Percentiles rank a stretch among this genome's conserved stretches.
Conservation (phyloP, 2,329 filamentous ascomycete species). For the Nemania diffusa region DNA sequence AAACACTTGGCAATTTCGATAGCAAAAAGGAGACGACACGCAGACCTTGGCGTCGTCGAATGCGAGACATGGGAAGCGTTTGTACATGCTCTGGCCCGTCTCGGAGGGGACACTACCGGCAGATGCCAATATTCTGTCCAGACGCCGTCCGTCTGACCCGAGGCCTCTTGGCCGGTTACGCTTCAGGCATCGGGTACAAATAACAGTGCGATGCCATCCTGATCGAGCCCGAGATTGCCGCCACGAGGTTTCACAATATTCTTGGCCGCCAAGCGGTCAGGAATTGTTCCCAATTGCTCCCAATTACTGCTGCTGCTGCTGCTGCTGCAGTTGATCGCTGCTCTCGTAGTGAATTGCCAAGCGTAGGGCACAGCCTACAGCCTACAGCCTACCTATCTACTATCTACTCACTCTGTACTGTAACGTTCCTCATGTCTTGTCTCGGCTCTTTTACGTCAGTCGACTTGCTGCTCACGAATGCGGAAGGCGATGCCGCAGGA, state of each 20-base stretch:
- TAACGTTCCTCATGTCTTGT: conserved; percentile 33
- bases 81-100: conserved; percentile 28
- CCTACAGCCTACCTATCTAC: too few relatives aligned
- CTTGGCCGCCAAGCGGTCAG: conserved; percentile 16
- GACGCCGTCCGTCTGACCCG: conserved; percentile 32
- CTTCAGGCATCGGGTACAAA: conserved; percentile 25
- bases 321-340: neutral
- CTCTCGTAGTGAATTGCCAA: conserved; percentile 15
- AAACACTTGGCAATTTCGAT: conserved; percentile 34
- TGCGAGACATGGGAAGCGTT: conserved; percentile 33
- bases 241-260: conserved; percentile 17
- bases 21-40: conserved; percentile 29
- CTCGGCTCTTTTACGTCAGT: conserved; percentile 25
- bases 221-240: conserved; percentile 21
- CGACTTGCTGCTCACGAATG: conserved; percentile 11
- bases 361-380: neutral
- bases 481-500: conserved; percentile 17
- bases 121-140: conserved; percentile 29
- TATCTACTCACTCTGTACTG: conserved; percentile 18
- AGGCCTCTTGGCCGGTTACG: conserved; percentile 25
- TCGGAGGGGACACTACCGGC: conserved; percentile 34
- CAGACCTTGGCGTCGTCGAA: conserved; percentile 32
- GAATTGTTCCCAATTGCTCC: conserved; percentile 8
- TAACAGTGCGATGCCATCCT: conserved; percentile 18
- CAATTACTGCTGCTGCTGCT: too few relatives aligned